Percentiles rank a stretch among this genome's conserved stretches.
Conservation (phyloP, 1,284 basidiomycete genomes). For the Ceratobasidium sp. region DNA sequence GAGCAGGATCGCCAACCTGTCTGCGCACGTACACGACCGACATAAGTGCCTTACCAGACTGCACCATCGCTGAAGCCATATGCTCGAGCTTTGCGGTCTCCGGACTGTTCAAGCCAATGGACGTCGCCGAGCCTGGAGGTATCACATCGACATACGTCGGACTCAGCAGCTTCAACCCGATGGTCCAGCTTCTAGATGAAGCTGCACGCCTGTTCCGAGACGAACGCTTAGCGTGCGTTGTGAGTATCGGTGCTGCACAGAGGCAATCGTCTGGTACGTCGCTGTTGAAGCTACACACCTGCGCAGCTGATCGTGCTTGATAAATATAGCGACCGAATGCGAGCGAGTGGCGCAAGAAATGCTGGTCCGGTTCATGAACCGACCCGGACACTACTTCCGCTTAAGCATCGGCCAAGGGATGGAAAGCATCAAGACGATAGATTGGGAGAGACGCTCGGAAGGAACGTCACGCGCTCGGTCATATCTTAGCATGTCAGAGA, state of each 20-base stretch:
- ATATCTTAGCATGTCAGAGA: not conserved
- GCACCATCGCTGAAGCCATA: conserved; percentile 19
- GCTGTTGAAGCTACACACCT: not conserved
- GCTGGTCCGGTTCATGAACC: not conserved
- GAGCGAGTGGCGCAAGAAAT: conserved; percentile 15
- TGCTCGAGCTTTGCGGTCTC: not conserved
- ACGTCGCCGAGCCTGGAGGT: not conserved
- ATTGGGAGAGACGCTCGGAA: conserved; percentile 4
- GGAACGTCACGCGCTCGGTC: not conserved
- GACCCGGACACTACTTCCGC: not conserved
- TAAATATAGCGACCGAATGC: not conserved
- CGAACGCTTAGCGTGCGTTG: not conserved
- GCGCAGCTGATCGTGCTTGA: too few relatives aligned
- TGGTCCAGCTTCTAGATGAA: conserved; percentile 1
- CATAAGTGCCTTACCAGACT: not conserved
- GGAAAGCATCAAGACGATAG: not conserved
- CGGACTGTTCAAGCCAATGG: conserved; percentile 19
- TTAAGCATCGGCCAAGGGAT: conserved; percentile 13
- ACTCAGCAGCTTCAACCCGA: not conserved
- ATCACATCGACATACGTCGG: not conserved
- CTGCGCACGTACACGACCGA: not conserved
- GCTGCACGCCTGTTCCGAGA: not conserved
- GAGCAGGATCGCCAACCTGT: not conserved
- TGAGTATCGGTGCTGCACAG: not conserved
- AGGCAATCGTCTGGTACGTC: not conserved